Evolutionary conservation across 2,329 filamentous ascomycete species (phyloP), one percentile per base, ranked within the genome.

Genomic region (Colletotrichum sp.): DNA sequence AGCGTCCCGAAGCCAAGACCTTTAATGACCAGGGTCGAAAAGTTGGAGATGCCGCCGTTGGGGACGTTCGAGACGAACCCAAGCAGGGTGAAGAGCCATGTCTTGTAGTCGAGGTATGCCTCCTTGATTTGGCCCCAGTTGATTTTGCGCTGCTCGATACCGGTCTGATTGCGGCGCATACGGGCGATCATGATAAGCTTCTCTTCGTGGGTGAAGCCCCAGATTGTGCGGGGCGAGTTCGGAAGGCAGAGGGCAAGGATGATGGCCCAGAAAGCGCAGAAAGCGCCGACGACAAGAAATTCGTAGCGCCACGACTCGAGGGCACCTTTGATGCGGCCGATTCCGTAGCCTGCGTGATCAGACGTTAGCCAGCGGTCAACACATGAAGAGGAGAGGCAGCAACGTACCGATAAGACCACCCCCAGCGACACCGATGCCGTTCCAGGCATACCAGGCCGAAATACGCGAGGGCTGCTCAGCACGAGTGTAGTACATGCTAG

Each of bases 301-400:
- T 93, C 91, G 76, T 92, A 93, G 78, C 90, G 90, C 92, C 92
- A 94, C 0, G 87, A 89, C 0, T 87, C 84, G 24, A 93, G 84
- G 2, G 85, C 83, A 16, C 89, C 90, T 51, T 86, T 84, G 76
- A 91, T 90, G 75, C 91, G 86, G 2, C 91, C 91, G 59, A 93
- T 92, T 0, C 87, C 90, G 70, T 90, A 92, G 0, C 89, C 82
- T 79, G 70, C 6, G 24, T 15, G 0, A 4, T 11, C 2, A 29
- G 8, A 16, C 6, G 16, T 71, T 16, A 72, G 62, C 7, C 3
- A 13, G 27, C 9, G 24, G n/a, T 13, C 36, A n/a, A 1, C 36
- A 24, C 6, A 9, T 24, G 27, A 31, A 18, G 8, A 3, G 6
- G 2, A 9, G 16, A 16, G 12, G 16, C 24, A 7, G 24, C 5